Percentiles rank a stretch among this genome's conserved stretches.
Evolutionary conservation across 768 basidiomycete species (phyloP).

Genomic region (Trametes coccinea): DNA sequence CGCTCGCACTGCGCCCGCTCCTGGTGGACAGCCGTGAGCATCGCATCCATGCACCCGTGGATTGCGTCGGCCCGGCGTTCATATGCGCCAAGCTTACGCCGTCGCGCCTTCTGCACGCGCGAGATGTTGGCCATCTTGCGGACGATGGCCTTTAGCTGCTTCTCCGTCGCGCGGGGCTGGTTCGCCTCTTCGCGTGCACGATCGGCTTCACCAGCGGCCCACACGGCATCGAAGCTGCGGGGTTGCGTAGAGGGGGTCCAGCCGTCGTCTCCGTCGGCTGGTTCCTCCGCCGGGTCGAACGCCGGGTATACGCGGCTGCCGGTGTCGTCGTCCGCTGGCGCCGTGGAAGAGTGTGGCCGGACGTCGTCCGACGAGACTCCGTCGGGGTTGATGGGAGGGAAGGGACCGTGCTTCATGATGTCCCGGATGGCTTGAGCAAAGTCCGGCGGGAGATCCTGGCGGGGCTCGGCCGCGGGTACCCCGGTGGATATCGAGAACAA

Average conservation of each 20-base stretch:
- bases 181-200: neutral
- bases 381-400: neutral
- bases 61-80: neutral
- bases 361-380: neutral
- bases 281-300: no score
- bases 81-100: neutral
- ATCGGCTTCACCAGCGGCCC: no score
- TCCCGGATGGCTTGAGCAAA: neutral
- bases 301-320: no score
- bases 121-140: slow-evolving; percentile 9
- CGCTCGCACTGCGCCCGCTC: slow-evolving; percentile 8
- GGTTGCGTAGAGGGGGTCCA: neutral
- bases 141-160: slow-evolving; percentile 6
- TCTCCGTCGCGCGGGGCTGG: neutral
- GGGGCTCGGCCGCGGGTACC: neutral
- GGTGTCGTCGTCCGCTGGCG: no score
- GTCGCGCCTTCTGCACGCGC: neutral
- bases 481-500: slow-evolving; percentile 1
- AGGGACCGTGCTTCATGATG: neutral
- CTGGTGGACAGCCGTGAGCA: slow-evolving; percentile 12
- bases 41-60: no score
- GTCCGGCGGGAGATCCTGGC: neutral
- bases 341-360: neutral
- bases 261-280: neutral
- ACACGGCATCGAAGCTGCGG: neutral